phyloP scores from a whole-genome alignment of 768 basidiomycete genomes.

The Kwoniella heveanensis region DNA sequence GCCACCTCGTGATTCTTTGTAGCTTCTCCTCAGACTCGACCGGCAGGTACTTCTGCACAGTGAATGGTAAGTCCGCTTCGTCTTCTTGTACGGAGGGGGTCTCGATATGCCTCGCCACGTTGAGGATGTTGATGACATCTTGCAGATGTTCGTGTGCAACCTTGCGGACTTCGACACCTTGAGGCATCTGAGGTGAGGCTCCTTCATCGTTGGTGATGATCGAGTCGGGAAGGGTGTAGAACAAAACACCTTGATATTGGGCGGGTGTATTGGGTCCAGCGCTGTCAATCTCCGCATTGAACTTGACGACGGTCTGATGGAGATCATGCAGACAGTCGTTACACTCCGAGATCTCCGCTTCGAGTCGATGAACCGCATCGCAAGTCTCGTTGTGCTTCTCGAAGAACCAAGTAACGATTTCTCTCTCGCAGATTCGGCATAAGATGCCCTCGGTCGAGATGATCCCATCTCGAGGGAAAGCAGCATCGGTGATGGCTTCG shows the following conservation, averaged over 20 bases:
- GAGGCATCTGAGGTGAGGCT: conserved; percentile 25
- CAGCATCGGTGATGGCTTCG: conserved; percentile 35
- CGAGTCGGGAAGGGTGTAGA: conserved; percentile 43
- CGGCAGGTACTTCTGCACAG: conserved; percentile 85
- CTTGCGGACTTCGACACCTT: conserved; percentile 43
- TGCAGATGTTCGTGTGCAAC: conserved; percentile 70
- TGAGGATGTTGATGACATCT: conserved; percentile 81
- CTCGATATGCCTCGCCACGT: conserved; percentile 75
- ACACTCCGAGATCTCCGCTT: conserved; percentile 89
- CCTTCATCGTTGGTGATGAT: conserved; percentile 33
- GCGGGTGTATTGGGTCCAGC: conserved; percentile 64
- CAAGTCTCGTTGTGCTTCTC: conserved; percentile 99
- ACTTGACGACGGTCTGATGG: conserved; percentile 78
- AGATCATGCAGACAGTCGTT: conserved; percentile 91
- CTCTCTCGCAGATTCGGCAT: conserved; percentile 96
- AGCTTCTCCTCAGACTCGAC: conserved; percentile 87
- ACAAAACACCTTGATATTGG: conserved; percentile 47
- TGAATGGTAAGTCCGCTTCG: conserved; percentile 78
- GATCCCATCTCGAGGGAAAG: conserved; percentile 70
- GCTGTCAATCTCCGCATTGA: conserved; percentile 64
- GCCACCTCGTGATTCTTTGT: conserved; percentile 79
- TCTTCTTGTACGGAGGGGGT: conserved; percentile 89
- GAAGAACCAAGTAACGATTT: conserved; percentile 98
- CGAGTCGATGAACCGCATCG: conserved; percentile 89
- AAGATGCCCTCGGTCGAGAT: conserved; percentile 82